These are phyloP conservation scores for Ormosia semicastrata DNA, from an alignment of 306 rosid species.

Conservation along the genomic window DNA sequence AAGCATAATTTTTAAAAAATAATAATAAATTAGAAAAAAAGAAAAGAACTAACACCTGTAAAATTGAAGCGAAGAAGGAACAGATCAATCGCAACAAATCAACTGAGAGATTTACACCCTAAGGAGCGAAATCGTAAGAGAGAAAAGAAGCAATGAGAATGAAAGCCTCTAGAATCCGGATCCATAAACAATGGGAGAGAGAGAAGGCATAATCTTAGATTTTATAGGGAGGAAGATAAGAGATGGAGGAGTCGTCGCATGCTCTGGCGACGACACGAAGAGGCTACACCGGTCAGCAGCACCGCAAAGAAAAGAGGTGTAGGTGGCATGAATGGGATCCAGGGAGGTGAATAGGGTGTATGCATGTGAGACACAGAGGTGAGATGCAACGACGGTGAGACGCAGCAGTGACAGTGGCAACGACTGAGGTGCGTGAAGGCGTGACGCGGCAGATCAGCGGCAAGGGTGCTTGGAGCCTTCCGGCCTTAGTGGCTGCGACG, in stretches of 20 bases:
- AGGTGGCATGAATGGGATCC: constrained; percentile 36
- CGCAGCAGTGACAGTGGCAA: too few species aligned
- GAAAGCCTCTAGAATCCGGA: constrained; percentile 31
- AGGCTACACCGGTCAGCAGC: too few species aligned
- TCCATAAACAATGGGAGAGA: constrained; percentile 31
- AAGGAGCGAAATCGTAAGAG: not conserved
- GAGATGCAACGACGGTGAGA: too few species aligned
- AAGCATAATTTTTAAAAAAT: not conserved
- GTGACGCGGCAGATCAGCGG: too few species aligned
- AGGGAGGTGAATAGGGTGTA: too few species aligned
- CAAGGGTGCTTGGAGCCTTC: too few species aligned
- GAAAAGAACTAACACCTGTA: constrained; percentile 40
- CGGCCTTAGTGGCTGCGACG: too few species aligned
- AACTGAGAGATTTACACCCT: not conserved
- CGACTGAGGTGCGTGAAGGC: too few species aligned
- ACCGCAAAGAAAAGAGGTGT: not conserved
- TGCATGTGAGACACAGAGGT: too few species aligned
- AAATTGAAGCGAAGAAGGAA: constrained; percentile 15
- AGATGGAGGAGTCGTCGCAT: constrained; percentile 7
- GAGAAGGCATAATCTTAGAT: too few species aligned
- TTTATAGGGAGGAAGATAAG: too few species aligned
- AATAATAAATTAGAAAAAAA: not conserved
- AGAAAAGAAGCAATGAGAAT: not conserved
- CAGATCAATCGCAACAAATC: constrained; percentile 29
- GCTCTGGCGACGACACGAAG: not conserved